These are phyloP conservation scores for Pseudozyma thailandica DNA, from an alignment of 1,284 basidiomycete species.

Conservation along the genomic window DNA sequence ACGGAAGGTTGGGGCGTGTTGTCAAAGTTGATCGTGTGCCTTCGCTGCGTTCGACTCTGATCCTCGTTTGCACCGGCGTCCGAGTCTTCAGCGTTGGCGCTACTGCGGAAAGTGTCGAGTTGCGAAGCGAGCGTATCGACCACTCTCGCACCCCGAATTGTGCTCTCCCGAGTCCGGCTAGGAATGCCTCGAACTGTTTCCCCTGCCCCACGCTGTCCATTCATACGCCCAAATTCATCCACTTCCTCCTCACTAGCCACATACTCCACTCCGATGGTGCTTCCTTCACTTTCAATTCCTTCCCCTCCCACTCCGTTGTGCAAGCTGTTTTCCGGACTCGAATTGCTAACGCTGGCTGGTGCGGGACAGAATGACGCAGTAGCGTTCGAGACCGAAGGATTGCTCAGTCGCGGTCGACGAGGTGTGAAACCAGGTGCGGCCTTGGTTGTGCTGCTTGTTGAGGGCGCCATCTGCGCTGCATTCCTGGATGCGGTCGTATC, in stretches of 20 bases:
- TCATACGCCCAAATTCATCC: slow-evolving; percentile 15
- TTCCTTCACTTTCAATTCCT: slow-evolving; percentile 23
- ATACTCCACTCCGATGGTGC: slow-evolving; percentile 14
- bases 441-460: background rate
- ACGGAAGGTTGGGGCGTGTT: background rate
- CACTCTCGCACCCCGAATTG: slow-evolving; percentile 14
- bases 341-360: slow-evolving; percentile 19
- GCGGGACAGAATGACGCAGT: slow-evolving; percentile 37
- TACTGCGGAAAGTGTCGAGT: slow-evolving; percentile 16
- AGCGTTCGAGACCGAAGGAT: slow-evolving; percentile 51
- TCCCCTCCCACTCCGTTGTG: slow-evolving; percentile 11
- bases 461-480: slow-evolving; percentile 1
- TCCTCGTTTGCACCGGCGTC: background rate
- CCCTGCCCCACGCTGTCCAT: background rate
- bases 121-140: slow-evolving; percentile 31
- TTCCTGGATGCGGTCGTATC: background rate
- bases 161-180: background rate
- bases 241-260: background rate
- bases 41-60: background rate
- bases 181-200: slow-evolving; percentile 18
- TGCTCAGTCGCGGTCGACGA: slow-evolving; percentile 46
- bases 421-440: slow-evolving; percentile 35
- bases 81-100: slow-evolving; percentile 1
- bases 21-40: slow-evolving; percentile 23
- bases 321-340: slow-evolving; percentile 32